Percentiles rank a stretch among this genome's conserved stretches.
Conservation (phyloP, 2,329 filamentous ascomycete genomes). For the Stagonosporopsis rhizophila region DNA sequence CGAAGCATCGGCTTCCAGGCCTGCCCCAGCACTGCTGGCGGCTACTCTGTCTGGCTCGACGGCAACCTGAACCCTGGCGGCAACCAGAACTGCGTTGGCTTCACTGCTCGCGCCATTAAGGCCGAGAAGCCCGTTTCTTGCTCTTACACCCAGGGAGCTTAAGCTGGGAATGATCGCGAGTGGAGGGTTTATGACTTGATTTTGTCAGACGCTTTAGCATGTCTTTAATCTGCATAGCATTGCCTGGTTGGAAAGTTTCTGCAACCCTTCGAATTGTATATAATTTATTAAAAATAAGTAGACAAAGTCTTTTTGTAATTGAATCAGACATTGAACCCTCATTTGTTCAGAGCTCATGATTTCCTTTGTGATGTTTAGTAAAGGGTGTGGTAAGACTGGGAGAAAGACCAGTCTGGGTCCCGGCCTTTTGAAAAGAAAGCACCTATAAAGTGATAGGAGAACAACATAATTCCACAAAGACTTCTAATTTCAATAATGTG, state of each 20-base stretch:
- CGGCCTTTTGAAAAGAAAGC: too few relatives aligned
- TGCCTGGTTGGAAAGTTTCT: neutral
- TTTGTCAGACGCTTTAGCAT: neutral
- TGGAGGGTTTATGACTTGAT: neutral
- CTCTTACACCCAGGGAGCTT: slow-evolving; percentile 23
- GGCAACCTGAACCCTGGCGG: slow-evolving; percentile 30
- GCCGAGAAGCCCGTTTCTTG: slow-evolving; percentile 26
- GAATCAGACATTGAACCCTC: neutral
- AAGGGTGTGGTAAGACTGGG: too few relatives aligned
- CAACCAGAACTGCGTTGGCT: slow-evolving; percentile 45
- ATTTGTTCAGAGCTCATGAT: neutral
- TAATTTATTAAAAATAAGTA: slow-evolving; percentile 9
- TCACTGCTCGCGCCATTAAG: slow-evolving; percentile 39
- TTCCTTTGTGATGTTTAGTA: neutral
- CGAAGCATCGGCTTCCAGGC: slow-evolving; percentile 56
- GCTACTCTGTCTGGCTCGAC: slow-evolving; percentile 44
- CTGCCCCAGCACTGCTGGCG: slow-evolving; percentile 58
- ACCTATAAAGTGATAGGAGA: too few relatives aligned
- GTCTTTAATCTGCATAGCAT: neutral
- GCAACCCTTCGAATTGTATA: slow-evolving; percentile 8
- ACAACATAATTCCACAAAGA: neutral
- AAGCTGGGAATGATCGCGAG: neutral
- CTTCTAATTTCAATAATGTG: neutral
- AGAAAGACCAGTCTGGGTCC: too few relatives aligned
- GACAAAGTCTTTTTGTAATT: neutral